Percentiles rank a stretch among this genome's conserved stretches.
Conservation (phyloP, 192 early-diverging fungal species). For the Dissophora globulifera region DNA sequence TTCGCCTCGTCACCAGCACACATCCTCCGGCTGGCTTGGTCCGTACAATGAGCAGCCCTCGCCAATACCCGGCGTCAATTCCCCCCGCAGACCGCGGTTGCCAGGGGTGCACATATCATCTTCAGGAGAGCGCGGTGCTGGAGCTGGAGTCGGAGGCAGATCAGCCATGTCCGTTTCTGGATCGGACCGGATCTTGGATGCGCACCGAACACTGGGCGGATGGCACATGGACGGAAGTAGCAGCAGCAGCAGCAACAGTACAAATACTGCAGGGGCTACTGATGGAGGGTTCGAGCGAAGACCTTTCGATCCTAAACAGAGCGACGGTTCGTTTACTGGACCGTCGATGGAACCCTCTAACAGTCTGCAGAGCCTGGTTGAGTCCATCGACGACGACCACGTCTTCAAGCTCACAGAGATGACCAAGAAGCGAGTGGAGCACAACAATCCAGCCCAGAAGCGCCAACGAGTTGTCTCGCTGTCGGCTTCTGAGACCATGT, state of each 20-base stretch:
- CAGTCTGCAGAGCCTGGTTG: slow-evolving; percentile 48
- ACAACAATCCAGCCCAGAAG: slow-evolving; percentile 47
- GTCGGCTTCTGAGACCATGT: slow-evolving; percentile 11
- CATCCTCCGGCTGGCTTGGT: slow-evolving; percentile 41
- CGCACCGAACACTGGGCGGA: slow-evolving; percentile 8
- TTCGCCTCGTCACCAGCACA: slow-evolving; percentile 35
- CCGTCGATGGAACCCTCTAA: slow-evolving; percentile 34
- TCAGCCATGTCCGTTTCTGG: neutral
- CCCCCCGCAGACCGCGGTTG: slow-evolving; percentile 26
- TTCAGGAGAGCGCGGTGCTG: slow-evolving; percentile 4
- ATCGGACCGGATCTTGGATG: slow-evolving; percentile 23
- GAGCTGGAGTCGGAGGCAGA: neutral
- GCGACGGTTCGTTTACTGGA: neutral
- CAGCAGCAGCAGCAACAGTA: neutral
- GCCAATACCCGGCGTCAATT: slow-evolving; percentile 7
- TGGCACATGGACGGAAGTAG: slow-evolving; percentile 19
- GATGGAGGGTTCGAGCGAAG: slow-evolving; percentile 21
- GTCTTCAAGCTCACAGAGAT: slow-evolving; percentile 52
- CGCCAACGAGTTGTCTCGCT: slow-evolving; percentile 42
- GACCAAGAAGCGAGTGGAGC: slow-evolving; percentile 49
- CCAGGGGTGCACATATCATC: slow-evolving; percentile 12
- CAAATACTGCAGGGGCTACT: slow-evolving; percentile 1
- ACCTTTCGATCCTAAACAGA: slow-evolving; percentile 28
- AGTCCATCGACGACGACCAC: slow-evolving; percentile 46
- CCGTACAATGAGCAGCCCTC: slow-evolving; percentile 41